Conservation (phyloP, 1,284 basidiomycete species). For the Wallemia mellicola region DNA sequence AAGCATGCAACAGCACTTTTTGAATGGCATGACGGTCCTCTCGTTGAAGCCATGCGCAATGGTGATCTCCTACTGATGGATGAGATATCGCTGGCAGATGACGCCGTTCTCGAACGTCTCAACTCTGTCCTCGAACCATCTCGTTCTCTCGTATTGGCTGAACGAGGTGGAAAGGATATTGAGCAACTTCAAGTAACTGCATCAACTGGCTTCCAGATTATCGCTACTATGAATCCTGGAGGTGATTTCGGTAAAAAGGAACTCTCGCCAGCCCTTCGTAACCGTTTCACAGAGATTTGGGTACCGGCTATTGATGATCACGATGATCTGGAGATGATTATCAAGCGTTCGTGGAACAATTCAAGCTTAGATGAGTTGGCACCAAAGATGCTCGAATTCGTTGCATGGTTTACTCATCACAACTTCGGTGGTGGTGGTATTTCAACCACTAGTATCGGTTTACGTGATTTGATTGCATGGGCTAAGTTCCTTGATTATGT, state of each 20-base stretch:
- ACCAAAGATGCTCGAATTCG: constrained; percentile 39
- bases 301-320: constrained; percentile 60
- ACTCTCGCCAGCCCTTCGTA: constrained; percentile 78
- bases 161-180: constrained; percentile 49
- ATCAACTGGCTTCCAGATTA: constrained; percentile 42
- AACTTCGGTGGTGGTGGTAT: constrained; percentile 29
- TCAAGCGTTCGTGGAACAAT: constrained; percentile 38
- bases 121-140: constrained; percentile 87
- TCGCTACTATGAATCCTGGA: constrained; percentile 98
- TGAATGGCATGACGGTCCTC: constrained; percentile 85
- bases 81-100: constrained; percentile 92
- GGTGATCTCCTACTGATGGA: constrained; percentile 78
- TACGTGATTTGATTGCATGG: constrained; percentile 87
- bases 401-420: constrained; percentile 37
- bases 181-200: constrained; percentile 40
- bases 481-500: constrained; percentile 52
- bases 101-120: constrained; percentile 85
- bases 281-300: constrained; percentile 98
- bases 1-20: constrained; percentile 37
- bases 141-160: constrained; percentile 69
- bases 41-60: constrained; percentile 63
- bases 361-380: constrained; percentile 31
- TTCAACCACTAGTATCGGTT: constrained; percentile 27
- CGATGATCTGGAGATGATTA: constrained; percentile 47
- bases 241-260: constrained; percentile 99